Conservation (phyloP, 306 rosid species). For the Lagenaria siceraria region DNA sequence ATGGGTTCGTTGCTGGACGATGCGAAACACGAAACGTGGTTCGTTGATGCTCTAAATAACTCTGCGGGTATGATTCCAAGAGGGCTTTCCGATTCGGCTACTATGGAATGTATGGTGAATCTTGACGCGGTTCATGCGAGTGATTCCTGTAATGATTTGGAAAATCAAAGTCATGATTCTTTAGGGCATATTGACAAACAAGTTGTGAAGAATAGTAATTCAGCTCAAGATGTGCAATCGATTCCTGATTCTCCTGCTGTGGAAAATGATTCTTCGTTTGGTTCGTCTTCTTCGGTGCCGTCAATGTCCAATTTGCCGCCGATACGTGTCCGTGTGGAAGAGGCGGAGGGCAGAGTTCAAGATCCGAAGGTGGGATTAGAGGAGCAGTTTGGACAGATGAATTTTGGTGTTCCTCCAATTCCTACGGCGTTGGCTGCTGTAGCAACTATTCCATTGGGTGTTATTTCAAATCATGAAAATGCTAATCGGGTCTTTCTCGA, state of each 20-base stretch:
- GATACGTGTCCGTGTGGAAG: slow-evolving; percentile 63
- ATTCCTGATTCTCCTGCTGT: slow-evolving; percentile 41
- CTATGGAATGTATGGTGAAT: slow-evolving; percentile 31
- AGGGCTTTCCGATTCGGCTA: slow-evolving; percentile 57
- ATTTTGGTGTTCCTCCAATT: slow-evolving; percentile 31
- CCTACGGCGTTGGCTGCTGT: slow-evolving; percentile 17
- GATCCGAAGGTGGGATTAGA: slow-evolving; percentile 42
- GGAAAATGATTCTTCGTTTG: slow-evolving; percentile 40
- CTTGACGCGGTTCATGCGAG: slow-evolving; percentile 38
- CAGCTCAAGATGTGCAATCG: slow-evolving; percentile 29
- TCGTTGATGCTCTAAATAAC: slow-evolving; percentile 79
- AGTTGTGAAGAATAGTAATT: slow-evolving; percentile 18
- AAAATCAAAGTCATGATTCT: slow-evolving; percentile 24
- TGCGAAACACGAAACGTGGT: slow-evolving; percentile 84
- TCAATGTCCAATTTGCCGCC: slow-evolving; percentile 77
- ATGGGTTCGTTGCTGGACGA: slow-evolving; percentile 77
- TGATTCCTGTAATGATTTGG: slow-evolving; percentile 58
- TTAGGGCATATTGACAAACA: slow-evolving; percentile 25
- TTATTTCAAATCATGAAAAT: slow-evolving; percentile 18
- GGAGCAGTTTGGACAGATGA: slow-evolving; percentile 61
- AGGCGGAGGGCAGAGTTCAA: slow-evolving; percentile 29
- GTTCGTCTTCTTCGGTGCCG: slow-evolving; percentile 55
- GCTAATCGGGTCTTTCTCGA: slow-evolving; percentile 44
- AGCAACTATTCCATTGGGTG: slow-evolving; percentile 1
- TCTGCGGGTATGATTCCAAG: slow-evolving; percentile 34